A percentile compares a stretch with the other conserved stretches of the same genome.
phyloP scores from a whole-genome alignment of 805 yeast species.

The Kuraishia hungarica region DNA sequence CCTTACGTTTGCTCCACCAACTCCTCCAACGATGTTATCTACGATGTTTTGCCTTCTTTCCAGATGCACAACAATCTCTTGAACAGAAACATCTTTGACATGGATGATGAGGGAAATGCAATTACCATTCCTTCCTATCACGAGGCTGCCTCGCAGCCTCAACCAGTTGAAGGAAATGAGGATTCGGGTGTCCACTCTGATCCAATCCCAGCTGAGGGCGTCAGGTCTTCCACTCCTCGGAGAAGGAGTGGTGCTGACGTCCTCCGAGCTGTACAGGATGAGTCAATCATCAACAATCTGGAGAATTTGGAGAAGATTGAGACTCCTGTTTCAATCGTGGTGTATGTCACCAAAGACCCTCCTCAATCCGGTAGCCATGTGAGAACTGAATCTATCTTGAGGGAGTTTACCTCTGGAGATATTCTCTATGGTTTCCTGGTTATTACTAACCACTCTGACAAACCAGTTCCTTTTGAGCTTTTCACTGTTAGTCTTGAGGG shows the following conservation, averaged over 20 bases:
- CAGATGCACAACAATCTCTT: slow-evolving; percentile 48
- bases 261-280: background rate
- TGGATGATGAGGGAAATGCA: background rate
- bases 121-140: slow-evolving; percentile 15
- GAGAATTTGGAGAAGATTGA: slow-evolving; percentile 11
- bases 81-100: slow-evolving; percentile 14
- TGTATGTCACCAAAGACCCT: slow-evolving; percentile 30
- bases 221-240: background rate
- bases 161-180: background rate
- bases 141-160: slow-evolving; percentile 2
- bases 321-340: slow-evolving; percentile 15
- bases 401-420: slow-evolving; percentile 62
- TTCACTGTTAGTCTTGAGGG: slow-evolving; percentile 54
- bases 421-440: slow-evolving; percentile 47
- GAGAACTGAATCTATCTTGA: slow-evolving; percentile 24
- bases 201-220: background rate
- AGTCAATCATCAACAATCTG: background rate
- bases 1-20: background rate
- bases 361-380: slow-evolving; percentile 19
- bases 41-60: slow-evolving; percentile 60
- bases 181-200: background rate
- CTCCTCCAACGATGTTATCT: slow-evolving; percentile 8
- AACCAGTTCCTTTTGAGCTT: slow-evolving; percentile 50
- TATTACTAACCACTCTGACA: slow-evolving; percentile 30
- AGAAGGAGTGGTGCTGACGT: background rate